phyloP scores from a whole-genome alignment of 2,329 filamentous ascomycete species.

The Phoma sp. region DNA sequence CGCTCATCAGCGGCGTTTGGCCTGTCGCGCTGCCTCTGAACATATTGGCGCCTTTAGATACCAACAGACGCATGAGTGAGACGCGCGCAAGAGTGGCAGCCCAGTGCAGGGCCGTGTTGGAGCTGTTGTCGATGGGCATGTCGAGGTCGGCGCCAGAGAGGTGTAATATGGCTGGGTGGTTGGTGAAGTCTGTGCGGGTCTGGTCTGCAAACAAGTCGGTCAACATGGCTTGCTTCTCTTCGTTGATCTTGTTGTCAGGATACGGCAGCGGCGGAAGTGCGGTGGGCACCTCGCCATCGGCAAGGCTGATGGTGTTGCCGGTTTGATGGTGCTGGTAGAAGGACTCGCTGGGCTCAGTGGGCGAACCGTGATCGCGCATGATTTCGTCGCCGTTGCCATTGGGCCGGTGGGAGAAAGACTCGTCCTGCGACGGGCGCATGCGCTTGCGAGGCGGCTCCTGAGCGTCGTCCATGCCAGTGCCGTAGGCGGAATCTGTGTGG shows the following conservation, averaged over 20 bases:
- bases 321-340: conserved; percentile 58
- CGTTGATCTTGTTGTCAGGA: conserved; percentile 66
- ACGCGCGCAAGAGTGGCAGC: conserved; percentile 90
- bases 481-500: conserved; percentile 70
- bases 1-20: conserved; percentile 91
- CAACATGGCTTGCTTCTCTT: conserved; percentile 84
- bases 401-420: conserved; percentile 45
- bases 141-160: conserved; percentile 84
- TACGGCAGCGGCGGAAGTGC: conserved; percentile 69
- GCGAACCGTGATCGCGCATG: conserved; percentile 67
- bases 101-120: conserved; percentile 94
- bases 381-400: conserved; percentile 58
- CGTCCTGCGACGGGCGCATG: conserved; percentile 56
- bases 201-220: conserved; percentile 67
- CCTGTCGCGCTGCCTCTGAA: conserved; percentile 86
- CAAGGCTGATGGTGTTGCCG: conserved; percentile 54
- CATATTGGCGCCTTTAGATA: conserved; percentile 84
- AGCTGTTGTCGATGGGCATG: conserved; percentile 86
- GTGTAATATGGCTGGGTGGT: conserved; percentile 77
- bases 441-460: conserved; percentile 84
- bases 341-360: conserved; percentile 80
- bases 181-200: conserved; percentile 70
- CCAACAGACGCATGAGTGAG: conserved; percentile 78
- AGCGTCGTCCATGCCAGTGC: conserved; percentile 61
- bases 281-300: conserved; percentile 60